Percentiles rank a stretch among this genome's conserved stretches.
Conservation (phyloP, 2,329 filamentous ascomycete genomes). For the Fusarium anguioides region DNA sequence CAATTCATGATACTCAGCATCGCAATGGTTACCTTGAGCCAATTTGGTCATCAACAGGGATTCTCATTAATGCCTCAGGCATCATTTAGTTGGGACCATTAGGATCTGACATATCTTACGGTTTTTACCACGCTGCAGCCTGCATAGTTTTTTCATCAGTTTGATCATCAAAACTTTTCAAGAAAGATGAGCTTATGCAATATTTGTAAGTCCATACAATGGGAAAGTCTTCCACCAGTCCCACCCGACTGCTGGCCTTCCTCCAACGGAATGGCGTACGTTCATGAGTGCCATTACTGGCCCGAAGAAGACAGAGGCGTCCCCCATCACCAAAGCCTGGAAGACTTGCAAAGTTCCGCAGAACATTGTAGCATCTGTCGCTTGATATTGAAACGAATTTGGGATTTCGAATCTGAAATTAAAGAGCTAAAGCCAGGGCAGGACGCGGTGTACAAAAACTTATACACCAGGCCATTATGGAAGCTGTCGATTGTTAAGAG, state of each 20-base stretch:
- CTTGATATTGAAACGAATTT: background rate
- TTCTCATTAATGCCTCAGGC: too few relatives aligned
- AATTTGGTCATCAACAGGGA: too few relatives aligned
- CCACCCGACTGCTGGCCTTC: too few relatives aligned
- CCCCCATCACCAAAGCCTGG: background rate
- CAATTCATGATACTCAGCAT: too few relatives aligned
- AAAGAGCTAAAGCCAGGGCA: background rate
- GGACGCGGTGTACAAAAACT: rapidly evolving
- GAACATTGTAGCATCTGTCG: background rate
- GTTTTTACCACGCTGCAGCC: background rate
- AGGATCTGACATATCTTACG: too few relatives aligned
- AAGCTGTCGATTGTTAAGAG: slow-evolving; percentile 11
- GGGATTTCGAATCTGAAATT: background rate
- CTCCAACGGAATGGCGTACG: too few relatives aligned
- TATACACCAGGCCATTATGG: slow-evolving; percentile 4
- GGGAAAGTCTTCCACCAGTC: background rate
- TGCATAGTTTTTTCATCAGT: background rate
- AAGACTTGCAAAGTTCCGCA: background rate
- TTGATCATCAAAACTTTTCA: background rate
- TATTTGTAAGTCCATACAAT: background rate
- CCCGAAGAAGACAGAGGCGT: background rate
- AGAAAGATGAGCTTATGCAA: background rate
- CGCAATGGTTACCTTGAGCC: too few relatives aligned
- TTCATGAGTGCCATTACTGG: background rate
- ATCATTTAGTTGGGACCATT: too few relatives aligned